Evolutionary conservation across 768 basidiomycete genomes (phyloP).

Genomic region (Tulasnella sp.): DNA sequence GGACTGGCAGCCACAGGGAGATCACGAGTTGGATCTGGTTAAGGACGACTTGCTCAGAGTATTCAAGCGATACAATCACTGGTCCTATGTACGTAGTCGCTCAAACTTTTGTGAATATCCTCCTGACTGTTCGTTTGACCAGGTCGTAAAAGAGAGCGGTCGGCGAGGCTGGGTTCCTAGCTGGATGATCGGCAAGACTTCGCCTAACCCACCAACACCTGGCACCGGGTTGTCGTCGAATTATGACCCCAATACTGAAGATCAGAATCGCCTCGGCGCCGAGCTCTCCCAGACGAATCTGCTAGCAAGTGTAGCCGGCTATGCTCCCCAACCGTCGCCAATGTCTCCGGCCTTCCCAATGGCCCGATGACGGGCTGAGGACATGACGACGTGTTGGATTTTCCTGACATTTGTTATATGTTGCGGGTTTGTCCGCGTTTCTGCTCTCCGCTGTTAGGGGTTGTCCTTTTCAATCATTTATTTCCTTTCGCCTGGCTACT

Average conservation of each 20-base stretch:
- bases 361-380: not conserved
- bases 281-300: slow-evolving; percentile 12
- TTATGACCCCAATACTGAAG: slow-evolving; percentile 21
- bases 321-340: slow-evolving; percentile 18
- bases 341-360: slow-evolving; percentile 24
- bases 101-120: slow-evolving; percentile 36
- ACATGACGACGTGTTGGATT: not conserved
- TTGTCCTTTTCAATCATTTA: slow-evolving; percentile 6
- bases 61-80: slow-evolving; percentile 98
- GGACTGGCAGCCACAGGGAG: slow-evolving; percentile 94
- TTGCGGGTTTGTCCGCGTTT: not conserved
- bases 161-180: slow-evolving; percentile 42
- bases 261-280: not conserved
- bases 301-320: not conserved
- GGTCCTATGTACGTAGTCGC: slow-evolving; percentile 73
- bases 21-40: slow-evolving; percentile 85
- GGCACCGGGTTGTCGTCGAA: not conserved
- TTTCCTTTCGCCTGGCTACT: not conserved
- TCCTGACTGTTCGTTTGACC: slow-evolving; percentile 28
- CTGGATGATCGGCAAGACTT: slow-evolving; percentile 93
- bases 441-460: not conserved
- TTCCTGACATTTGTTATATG: not conserved
- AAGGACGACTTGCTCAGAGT: slow-evolving; percentile 90
- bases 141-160: slow-evolving; percentile 92
- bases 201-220: slow-evolving; percentile 41